Evolutionary conservation across 2,329 filamentous ascomycete species (phyloP), one percentile per base, ranked within the genome.

Genomic region (Calonectria crousiana): DNA sequence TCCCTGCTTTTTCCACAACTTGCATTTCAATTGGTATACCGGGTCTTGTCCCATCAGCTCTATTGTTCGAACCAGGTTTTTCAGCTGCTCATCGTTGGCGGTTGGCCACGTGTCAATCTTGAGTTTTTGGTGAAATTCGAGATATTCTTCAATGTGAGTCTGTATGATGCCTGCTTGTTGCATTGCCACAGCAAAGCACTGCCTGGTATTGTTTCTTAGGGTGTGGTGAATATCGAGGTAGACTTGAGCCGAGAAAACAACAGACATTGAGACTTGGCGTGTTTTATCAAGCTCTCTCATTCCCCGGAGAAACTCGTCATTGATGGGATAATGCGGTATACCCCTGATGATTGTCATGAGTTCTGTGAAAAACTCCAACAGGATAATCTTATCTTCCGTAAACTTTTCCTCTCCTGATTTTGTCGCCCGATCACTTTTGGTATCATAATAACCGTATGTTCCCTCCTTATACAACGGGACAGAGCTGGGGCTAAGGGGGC

Each of bases 171-270:
- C 6, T 2, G 26, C 8, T 51, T 68, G 26, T 2, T 79, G 49
- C 0, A 84, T 77, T 8, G 77, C 47, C 3, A 64, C 11, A n/a
- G 3, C 16, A 20, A 34, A 56, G 30, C 66, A 18, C 73, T 49
- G 79, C 0, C 73, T 56, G 13, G 56, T 41, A n/a, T 34, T 9
- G 62, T 14, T 72, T 18, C 83, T 74, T 2, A 86, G 75, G 3
- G 74, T 67, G 69, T 86, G 82, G 18, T 85, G 82, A 41, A 87
- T 84, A 52, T 88, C 86, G 5, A 88, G 83, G 71, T 84, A 85
- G 14, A 86, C 71, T 60, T 88, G 86, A 6, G 82, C 79, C 11
- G 85, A 85, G 69, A 88, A 88, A 1, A 84, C 78, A 11, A 84
- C 78, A 72, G 81, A 84, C 49, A 87, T 82, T 0, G 86, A 78